Percentiles rank a stretch among this genome's conserved stretches.
Evolutionary conservation across 169 alveolate species (phyloP).

Genomic region (Eimeria brunetti): DNA sequence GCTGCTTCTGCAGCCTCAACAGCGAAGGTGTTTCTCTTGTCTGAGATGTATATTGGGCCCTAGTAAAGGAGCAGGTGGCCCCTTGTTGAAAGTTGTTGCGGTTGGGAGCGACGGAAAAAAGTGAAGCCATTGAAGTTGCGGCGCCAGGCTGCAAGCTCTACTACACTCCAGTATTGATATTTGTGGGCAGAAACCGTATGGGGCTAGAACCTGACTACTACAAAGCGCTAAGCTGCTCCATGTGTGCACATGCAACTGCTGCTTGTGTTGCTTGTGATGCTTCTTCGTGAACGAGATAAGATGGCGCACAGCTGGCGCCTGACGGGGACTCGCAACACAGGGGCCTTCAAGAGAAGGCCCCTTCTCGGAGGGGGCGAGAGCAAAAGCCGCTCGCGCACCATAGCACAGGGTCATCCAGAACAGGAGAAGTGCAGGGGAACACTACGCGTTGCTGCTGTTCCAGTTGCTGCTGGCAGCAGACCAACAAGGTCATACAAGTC

Average conservation of each 20-base stretch:
- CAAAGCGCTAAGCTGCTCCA: background rate
- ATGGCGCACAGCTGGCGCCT: background rate
- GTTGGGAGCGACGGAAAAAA: background rate
- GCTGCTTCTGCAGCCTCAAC: background rate
- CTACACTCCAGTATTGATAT: conserved; percentile 19
- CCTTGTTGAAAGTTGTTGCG: background rate
- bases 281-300: background rate
- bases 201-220: background rate
- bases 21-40: background rate
- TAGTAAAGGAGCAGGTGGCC: background rate
- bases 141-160: background rate
- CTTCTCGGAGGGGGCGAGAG: background rate
- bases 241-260: conserved; percentile 16
- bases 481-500: background rate
- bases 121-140: background rate
- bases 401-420: background rate
- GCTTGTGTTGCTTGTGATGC: background rate
- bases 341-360: background rate
- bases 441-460: background rate
- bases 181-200: background rate
- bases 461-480: background rate
- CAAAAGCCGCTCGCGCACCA: background rate
- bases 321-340: background rate
- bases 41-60: background rate
- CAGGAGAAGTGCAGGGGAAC: background rate